A percentile compares a stretch with the other conserved stretches of the same genome.
Evolutionary conservation across 2,329 filamentous ascomycete species (phyloP).

Genomic region (Verticillium klebahnii): DNA sequence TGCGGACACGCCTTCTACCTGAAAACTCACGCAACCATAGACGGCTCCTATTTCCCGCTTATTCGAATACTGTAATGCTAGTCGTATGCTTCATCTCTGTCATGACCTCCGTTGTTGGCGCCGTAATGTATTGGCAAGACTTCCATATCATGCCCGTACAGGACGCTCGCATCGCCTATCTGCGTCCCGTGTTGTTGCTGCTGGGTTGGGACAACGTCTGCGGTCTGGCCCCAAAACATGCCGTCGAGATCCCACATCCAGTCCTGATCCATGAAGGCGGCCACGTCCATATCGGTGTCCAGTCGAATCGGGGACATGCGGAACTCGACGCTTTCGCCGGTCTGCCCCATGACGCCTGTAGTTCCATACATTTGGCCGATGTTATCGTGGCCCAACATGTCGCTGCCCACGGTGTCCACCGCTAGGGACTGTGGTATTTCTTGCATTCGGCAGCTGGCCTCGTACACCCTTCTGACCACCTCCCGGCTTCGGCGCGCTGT

Average conservation of each 20-base stretch:
- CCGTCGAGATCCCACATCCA: constrained; percentile 53
- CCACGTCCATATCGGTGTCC: constrained; percentile 45
- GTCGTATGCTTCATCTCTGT: neutral
- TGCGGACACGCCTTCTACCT: no score
- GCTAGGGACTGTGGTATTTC: constrained; percentile 20
- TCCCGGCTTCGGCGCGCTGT: constrained; percentile 59
- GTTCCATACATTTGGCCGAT: neutral
- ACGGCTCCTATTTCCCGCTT: neutral
- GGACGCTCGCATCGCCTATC: constrained; percentile 17
- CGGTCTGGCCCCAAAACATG: constrained; percentile 44
- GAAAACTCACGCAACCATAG: no score
- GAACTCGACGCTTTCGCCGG: constrained; percentile 28
- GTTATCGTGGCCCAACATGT: constrained; percentile 24
- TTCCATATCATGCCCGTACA: neutral
- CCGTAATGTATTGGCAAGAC: neutral
- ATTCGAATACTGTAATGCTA: neutral
- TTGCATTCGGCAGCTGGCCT: constrained; percentile 41
- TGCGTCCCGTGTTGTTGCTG: constrained; percentile 7
- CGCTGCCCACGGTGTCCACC: constrained; percentile 19
- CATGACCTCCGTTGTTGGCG: neutral
- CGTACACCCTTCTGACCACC: constrained; percentile 60
- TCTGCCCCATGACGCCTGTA: constrained; percentile 22
- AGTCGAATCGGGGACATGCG: constrained; percentile 49
- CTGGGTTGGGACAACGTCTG: neutral
- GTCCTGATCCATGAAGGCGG: constrained; percentile 48